Conservation (phyloP, 2,329 filamentous ascomycete genomes). For the Aspergillus novoparasiticus region DNA sequence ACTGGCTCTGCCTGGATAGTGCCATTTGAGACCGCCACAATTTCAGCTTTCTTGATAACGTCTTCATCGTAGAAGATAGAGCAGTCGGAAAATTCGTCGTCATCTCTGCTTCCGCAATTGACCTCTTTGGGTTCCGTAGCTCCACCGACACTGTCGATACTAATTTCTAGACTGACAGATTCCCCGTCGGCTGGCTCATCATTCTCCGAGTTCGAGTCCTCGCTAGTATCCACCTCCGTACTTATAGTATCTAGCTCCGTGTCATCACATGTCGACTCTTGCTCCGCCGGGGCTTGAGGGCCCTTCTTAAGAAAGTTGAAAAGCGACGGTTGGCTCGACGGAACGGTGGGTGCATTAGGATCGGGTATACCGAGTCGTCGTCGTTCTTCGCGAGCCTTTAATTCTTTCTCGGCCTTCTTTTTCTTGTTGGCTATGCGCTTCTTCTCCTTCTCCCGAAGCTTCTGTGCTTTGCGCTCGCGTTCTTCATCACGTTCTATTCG, state of each 20-base stretch:
- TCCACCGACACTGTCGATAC: neutral
- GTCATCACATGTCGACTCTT: constrained; percentile 11
- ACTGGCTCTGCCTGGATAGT: neutral
- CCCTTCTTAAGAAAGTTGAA: constrained; percentile 32
- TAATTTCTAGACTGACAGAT: neutral
- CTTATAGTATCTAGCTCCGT: constrained; percentile 17
- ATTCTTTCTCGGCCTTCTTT: constrained; percentile 38
- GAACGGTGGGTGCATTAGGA: constrained; percentile 31
- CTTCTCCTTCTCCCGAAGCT: constrained; percentile 38
- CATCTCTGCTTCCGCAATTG: constrained; percentile 19
- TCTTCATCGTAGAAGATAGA: constrained; percentile 36
- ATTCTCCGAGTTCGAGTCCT: constrained; percentile 16
- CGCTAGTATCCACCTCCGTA: constrained; percentile 19
- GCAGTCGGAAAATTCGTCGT: constrained; percentile 38
- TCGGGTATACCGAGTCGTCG: constrained; percentile 35
- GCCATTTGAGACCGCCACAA: constrained; percentile 12
- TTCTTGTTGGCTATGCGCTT: constrained; percentile 38
- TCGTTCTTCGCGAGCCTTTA: constrained; percentile 36
- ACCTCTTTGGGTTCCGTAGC: neutral
- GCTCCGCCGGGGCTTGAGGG: neutral
- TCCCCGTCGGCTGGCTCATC: constrained; percentile 21
- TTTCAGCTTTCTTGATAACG: constrained; percentile 27
- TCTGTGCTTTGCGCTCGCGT: constrained; percentile 43
- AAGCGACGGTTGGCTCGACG: constrained; percentile 39
- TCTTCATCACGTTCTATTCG: constrained; percentile 47